A percentile compares a stretch with the other conserved stretches of the same genome.
These are phyloP conservation scores for Thymus mandschuricus DNA, from an alignment of 257 asterid species.

Conservation along the genomic window DNA sequence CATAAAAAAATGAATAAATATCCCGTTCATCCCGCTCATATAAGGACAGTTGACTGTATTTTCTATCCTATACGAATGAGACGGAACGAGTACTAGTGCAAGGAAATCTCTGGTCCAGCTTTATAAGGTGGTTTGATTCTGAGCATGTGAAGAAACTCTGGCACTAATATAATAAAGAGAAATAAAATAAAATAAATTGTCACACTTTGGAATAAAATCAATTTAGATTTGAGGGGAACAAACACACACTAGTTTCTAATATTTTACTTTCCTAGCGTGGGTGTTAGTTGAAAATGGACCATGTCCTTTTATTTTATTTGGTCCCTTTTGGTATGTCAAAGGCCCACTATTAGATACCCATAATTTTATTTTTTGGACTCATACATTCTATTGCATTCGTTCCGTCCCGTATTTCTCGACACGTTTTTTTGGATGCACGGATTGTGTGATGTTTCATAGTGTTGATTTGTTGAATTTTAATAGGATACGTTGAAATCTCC, in stretches of 20 bases:
- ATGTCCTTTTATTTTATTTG: background rate
- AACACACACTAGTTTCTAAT: conserved; percentile 10
- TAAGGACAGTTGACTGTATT: too few relatives aligned
- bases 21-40: too few relatives aligned
- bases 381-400: background rate
- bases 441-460: too few relatives aligned
- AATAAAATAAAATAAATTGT: background rate
- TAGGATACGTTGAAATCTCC: conserved; percentile 56
- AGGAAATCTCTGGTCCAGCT: conserved; percentile 8
- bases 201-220: conserved; percentile 21
- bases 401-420: too few relatives aligned
- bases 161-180: background rate
- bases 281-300: conserved; percentile 25
- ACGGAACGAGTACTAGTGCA: background rate
- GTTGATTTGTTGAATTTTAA: background rate
- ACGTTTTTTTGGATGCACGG: too few relatives aligned
- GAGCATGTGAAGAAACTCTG: conserved; percentile 28
- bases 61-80: too few relatives aligned
- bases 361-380: conserved; percentile 4
- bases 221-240: conserved; percentile 4
- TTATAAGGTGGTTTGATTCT: conserved; percentile 3
- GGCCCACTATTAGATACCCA: conserved; percentile 10
- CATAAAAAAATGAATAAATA: too few relatives aligned
- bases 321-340: background rate
- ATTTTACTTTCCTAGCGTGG: conserved; percentile 1